A percentile compares a stretch with the other conserved stretches of the same genome.
phyloP scores from a whole-genome alignment of 495 filamentous ascomycete genomes.

The Aspergillus nidulans region DNA sequence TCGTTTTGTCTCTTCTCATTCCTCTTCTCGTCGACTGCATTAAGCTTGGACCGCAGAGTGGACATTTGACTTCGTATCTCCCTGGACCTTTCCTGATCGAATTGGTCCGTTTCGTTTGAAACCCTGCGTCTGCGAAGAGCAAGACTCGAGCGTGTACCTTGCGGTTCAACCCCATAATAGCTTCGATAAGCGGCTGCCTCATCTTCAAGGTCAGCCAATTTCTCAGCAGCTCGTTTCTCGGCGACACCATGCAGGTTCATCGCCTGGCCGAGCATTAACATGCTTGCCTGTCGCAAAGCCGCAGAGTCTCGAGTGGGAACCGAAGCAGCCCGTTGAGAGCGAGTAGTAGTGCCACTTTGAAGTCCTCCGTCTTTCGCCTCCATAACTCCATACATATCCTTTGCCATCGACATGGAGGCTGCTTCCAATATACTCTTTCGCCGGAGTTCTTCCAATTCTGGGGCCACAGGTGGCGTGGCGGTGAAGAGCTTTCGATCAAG shows the following conservation, averaged over 20 bases:
- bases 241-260: slow-evolving; percentile 75
- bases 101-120: slow-evolving; percentile 62
- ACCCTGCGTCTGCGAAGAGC: slow-evolving; percentile 60
- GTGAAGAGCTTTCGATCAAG: slow-evolving; percentile 65
- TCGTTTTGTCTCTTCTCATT: slow-evolving; percentile 74
- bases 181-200: slow-evolving; percentile 64
- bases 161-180: slow-evolving; percentile 63
- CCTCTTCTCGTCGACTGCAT: slow-evolving; percentile 70
- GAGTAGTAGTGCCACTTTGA: slow-evolving; percentile 32
- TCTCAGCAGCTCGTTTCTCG: slow-evolving; percentile 76
- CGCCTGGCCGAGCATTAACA: slow-evolving; percentile 32
- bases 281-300: slow-evolving; percentile 23
- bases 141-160: slow-evolving; percentile 46
- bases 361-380: slow-evolving; percentile 42
- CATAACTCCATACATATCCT: slow-evolving; percentile 69
- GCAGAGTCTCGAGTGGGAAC: slow-evolving; percentile 29
- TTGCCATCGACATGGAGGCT: slow-evolving; percentile 83
- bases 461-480: slow-evolving; percentile 64
- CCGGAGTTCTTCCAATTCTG: slow-evolving; percentile 69
- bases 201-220: slow-evolving; percentile 72
- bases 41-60: slow-evolving; percentile 61
- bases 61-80: slow-evolving; percentile 79
- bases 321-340: slow-evolving; percentile 31
- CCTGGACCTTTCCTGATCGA: slow-evolving; percentile 64
- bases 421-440: slow-evolving; percentile 68